Evolutionary conservation across 2,329 filamentous ascomycete species (phyloP), one percentile per base, ranked within the genome.

Genomic region (Neofusicoccum umdonicola): DNA sequence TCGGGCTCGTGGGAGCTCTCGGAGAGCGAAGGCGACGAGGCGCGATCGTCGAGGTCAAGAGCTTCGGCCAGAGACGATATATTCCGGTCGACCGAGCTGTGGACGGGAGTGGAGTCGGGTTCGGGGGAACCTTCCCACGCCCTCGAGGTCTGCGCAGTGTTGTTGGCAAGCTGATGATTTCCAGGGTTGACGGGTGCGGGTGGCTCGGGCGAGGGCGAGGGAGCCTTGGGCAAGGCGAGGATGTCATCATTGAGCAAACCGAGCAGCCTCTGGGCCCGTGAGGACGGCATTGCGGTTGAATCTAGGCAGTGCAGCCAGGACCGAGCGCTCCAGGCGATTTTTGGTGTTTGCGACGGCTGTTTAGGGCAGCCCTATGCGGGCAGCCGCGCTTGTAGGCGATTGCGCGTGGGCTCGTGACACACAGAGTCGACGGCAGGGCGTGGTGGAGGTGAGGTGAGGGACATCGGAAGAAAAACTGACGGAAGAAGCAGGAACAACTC

Each of bases 1-100:
- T 56, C 61, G 4, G 61, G 39, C 31, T 56, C 61, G 19, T 44
- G 56, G n/a, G 56, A 60, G 56, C 56, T 54, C 31, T 63, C 50
- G 8, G 41, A 56, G 12, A 12, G n/a, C 4, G 50, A 22, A 22
- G 22, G n/a, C 1, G 42, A 27, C 17, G 39, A 15, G 3, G 60
- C 11, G 35, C 41, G 35, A 22, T 63, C 39, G 27, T 39, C 27
- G 41, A 54, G 48, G 7, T 39, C 41, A 27, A 47, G 41, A 7
- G 50, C 61, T 8, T 56, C 50, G 41, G 48, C 50, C 11, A 56
- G 37, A 22, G 61, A 41, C 17, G 41, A 17, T 42, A 60, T 37
- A 0, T 37, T 35, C 56, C 47, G 41, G 22, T 58, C 54, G 15
- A 17, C 27, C 13, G 15, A 19, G 4, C 27, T 31, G 27, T 31